Base-by-base conservation (phyloP, 768 basidiomycete genomes). In the Mrakia gelida region DNA sequence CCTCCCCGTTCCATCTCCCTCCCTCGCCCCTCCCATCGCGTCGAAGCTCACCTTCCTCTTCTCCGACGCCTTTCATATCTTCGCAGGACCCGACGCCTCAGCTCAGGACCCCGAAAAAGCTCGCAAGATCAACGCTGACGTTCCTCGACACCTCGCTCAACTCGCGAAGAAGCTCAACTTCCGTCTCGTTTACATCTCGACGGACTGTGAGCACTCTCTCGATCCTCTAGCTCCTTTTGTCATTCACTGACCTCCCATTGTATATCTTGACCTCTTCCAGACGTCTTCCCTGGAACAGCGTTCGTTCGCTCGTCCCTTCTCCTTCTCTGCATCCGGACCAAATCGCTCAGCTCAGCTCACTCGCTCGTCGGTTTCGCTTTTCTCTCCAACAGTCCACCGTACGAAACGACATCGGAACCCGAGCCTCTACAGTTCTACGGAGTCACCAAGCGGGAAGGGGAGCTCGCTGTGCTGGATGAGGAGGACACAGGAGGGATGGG, bases 371-470 rank as follows among this genome's bases (percentile, higher is more conserved):
- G 7, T 45, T 16, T 34, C 68, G 38, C 38, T 38, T 38, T 21
- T 73, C 34, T n/a, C 59, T 26, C 15, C 38, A 21, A 21, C 72
- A 83, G 91, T 0, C 93, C 96, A 4, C 94, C 95, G 0, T 99
- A 99, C 86, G 87, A 88, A 9, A 91, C 93, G 0, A 87, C 87
- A 10, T 89, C 91, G 21, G 82, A 84, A 45, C 89, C 93, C 18
- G 93, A 94, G 82, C 96, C 96, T 0, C 85, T 98, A 52, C 92
- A 99, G 75, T 86, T 92, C 23, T 99, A 99, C 82, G 96, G 94
- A 1, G 85, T 88, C 81, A 91, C 92, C 4, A 99, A 99, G 84
- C 88, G 90, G 52, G 92, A 91, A 32, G 96, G 94, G 2, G 97
- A 99, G 85, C 80, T 90, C 21, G 91, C 89, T n/a, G 89, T 92